Evolutionary conservation across 495 filamentous ascomycete genomes (phyloP).

Genomic region (Aspergillus leporis): DNA sequence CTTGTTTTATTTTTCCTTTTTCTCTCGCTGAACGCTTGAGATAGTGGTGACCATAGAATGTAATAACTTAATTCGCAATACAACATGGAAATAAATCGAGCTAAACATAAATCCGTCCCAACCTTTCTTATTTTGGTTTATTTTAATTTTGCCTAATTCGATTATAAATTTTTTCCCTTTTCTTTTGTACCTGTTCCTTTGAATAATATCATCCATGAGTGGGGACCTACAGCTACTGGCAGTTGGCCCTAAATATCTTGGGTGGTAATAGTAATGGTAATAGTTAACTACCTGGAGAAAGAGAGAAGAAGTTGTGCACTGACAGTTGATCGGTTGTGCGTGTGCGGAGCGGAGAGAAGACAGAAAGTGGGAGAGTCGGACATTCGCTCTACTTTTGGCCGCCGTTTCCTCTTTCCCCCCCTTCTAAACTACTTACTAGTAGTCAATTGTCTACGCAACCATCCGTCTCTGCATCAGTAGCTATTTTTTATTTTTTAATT

Average conservation of each 20-base stretch:
- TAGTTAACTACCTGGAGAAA: slow-evolving; percentile 5
- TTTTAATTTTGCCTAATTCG: neutral
- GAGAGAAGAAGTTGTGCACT: neutral
- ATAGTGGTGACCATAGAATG: neutral
- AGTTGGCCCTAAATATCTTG: slow-evolving; percentile 1
- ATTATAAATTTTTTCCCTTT: neutral
- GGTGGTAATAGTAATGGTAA: slow-evolving; percentile 1
- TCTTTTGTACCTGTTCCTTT: neutral
- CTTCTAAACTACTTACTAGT: neutral
- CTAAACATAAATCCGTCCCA: neutral
- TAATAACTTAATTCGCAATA: neutral
- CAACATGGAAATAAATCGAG: neutral
- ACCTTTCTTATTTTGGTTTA: neutral
- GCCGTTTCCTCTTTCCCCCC: slow-evolving; percentile 17
- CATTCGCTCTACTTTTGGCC: slow-evolving; percentile 4
- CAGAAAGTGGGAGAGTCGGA: slow-evolving; percentile 3
- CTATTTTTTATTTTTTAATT: neutral
- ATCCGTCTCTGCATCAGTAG: slow-evolving; percentile 20
- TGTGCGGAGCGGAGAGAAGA: slow-evolving; percentile 2
- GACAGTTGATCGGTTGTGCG: neutral
- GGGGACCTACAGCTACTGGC: neutral
- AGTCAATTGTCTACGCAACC: slow-evolving; percentile 30
- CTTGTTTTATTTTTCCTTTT: neutral
- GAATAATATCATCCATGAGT: neutral
- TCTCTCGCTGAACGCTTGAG: neutral